Evolutionary conservation across 1,139 yeast genomes (phyloP), one percentile per base, ranked within the genome.

Genomic region (Saccharomyces uvarum): DNA sequence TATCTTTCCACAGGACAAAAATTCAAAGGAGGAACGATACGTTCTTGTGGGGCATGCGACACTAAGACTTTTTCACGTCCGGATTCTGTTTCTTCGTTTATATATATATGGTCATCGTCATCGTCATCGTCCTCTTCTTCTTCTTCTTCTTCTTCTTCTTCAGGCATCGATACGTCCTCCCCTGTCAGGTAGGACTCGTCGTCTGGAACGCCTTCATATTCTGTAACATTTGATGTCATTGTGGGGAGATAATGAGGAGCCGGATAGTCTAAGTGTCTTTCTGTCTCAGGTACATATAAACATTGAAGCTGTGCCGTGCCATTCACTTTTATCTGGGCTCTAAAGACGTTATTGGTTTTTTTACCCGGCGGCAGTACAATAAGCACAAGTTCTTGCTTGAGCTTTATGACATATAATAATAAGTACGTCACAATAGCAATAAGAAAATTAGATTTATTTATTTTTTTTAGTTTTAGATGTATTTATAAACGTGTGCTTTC

Each of bases 1-100:
- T 84, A 84, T 55, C 84, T 78, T 66, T 93, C 98, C 13, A 93
- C 98, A 1, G 98, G 97, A 61, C 97, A 87, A 69, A 93, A 93
- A 71, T 93, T 93, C 59, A 90, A 73, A 0, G 99, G 99, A 2
- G 99, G 98, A 3, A 93, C 91, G 51, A 89, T 84, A 48, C 91
- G 73, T 56, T 81, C 73, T 49, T 76, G 67, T 7, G 91, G 90
- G 1, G 86, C 63, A 49, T 60, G 69, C 27, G 66, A 59, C 14
- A 66, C 60, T 13, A 62, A 54, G n/a, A 67, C 60, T 41, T 57
- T 57, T 44, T 65, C 65, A 19, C 57, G 61, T 8, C 70, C 73
- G 4, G 61, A 58, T 52, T 67, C 68, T 4, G 67, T 62, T 51
- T 68, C 72, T 52, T 70, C 71, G 54, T 67, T 63, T n/a, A 61